Percentiles rank a stretch among this genome's conserved stretches.
Conservation (phyloP, 2,329 filamentous ascomycete species). For the Colletotrichum cordylinicola region DNA sequence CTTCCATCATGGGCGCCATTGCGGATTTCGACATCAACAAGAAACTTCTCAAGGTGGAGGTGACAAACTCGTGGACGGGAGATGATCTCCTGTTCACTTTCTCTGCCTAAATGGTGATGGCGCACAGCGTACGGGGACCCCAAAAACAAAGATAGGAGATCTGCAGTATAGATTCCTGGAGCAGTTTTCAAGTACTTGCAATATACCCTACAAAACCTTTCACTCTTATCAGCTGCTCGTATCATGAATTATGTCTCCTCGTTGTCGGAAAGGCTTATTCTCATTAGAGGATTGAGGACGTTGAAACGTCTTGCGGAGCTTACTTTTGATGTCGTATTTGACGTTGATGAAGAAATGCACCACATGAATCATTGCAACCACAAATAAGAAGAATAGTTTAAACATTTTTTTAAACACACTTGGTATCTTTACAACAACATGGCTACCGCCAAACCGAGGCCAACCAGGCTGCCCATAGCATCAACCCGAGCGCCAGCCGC, state of each 20-base stretch:
- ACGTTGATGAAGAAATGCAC: neutral
- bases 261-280: neutral
- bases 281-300: fast-evolving
- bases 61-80: neutral
- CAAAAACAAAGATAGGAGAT: neutral
- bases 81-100: neutral
- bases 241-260: neutral
- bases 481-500: neutral
- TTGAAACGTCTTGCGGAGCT: neutral
- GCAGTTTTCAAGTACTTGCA: neutral
- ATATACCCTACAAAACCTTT: neutral
- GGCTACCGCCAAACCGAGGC: neutral
- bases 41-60: neutral
- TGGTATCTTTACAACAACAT: neutral
- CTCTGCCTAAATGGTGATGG: neutral
- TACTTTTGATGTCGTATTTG: fast-evolving
- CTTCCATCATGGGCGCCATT: neutral
- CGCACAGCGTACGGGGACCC: neutral
- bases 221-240: neutral
- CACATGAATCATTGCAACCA: neutral
- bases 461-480: neutral
- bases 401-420: neutral
- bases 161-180: neutral
- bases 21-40: neutral
- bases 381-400: neutral